phyloP scores from a whole-genome alignment of 331 rosid genomes.

The Quercus tomentella region DNA sequence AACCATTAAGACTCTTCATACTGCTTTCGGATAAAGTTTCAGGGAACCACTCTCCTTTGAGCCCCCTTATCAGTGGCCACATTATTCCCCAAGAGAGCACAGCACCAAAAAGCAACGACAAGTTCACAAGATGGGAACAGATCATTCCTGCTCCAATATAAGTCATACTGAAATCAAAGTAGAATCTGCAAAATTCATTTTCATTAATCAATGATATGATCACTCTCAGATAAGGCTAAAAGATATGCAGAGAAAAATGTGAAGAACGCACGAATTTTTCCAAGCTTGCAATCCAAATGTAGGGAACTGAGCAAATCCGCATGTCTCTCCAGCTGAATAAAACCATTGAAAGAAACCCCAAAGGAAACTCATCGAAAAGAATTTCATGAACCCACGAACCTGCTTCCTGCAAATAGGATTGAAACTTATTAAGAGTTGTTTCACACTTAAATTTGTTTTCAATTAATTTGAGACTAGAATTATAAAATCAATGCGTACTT shows the following conservation, averaged over 20 bases:
- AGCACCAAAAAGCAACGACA: constrained; percentile 90
- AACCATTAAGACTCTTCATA: constrained; percentile 92
- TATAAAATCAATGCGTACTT: constrained; percentile 46
- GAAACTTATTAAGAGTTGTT: constrained; percentile 21
- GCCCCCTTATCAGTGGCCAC: constrained; percentile 88
- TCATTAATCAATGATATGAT: constrained; percentile 17
- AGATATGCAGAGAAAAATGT: neutral
- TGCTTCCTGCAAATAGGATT: constrained; percentile 62
- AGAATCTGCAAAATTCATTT: constrained; percentile 63
- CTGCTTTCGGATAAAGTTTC: constrained; percentile 69
- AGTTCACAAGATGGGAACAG: constrained; percentile 90
- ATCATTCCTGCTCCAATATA: constrained; percentile 99
- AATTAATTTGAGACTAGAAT: neutral
- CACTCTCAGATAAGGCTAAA: constrained; percentile 3
- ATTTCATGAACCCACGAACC: constrained; percentile 70
- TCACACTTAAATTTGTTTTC: constrained; percentile 12
- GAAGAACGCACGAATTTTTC: constrained; percentile 64
- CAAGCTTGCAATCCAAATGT: constrained; percentile 91
- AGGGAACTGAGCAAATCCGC: constrained; percentile 93
- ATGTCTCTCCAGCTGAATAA: constrained; percentile 72
- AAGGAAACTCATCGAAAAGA: constrained; percentile 68
- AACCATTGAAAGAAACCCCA: constrained; percentile 99
- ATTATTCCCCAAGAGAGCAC: constrained; percentile 94
- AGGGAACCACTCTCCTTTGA: constrained; percentile 96
- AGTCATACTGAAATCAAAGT: constrained; percentile 95